Conservation (phyloP, 495 filamentous ascomycete genomes). For the Symbiotaphrina buchneri region DNA sequence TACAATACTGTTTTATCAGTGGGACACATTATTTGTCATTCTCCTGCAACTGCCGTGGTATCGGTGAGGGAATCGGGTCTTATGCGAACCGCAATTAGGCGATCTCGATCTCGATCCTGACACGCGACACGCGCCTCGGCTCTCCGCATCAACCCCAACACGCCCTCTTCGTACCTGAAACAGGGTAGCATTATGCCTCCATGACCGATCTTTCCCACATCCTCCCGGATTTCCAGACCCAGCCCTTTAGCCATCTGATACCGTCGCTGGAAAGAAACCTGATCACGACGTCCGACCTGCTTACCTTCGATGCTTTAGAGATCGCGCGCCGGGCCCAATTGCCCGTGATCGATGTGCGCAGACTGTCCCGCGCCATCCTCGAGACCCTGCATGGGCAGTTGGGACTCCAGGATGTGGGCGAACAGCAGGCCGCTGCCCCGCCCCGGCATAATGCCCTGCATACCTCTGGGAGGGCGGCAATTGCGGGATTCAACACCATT, state of each 20-base stretch:
- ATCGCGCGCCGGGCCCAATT: constrained; percentile 72
- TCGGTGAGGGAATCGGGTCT: too few relatives aligned
- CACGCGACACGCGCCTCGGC: too few relatives aligned
- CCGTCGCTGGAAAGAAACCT: constrained; percentile 52
- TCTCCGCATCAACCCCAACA: too few relatives aligned
- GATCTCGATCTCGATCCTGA: too few relatives aligned
- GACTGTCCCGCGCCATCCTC: constrained; percentile 39
- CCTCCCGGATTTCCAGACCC: constrained; percentile 56
- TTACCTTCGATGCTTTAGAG: constrained; percentile 64
- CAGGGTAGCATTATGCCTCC: too few relatives aligned
- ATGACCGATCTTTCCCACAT: constrained; percentile 81
- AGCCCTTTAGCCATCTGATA: constrained; percentile 46
- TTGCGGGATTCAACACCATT: constrained; percentile 32
- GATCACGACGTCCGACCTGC: constrained; percentile 63
- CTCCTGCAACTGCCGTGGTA: too few relatives aligned
- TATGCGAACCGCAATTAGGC: too few relatives aligned
- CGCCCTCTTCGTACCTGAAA: too few relatives aligned
- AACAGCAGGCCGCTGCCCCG: neutral
- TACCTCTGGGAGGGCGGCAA: neutral
- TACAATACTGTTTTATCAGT: too few relatives aligned
- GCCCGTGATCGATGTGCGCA: constrained; percentile 54
- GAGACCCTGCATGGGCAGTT: constrained; percentile 41
- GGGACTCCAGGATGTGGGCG: constrained; percentile 14
- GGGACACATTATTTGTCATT: too few relatives aligned
- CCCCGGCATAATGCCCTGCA: neutral